Conservation (phyloP, 768 basidiomycete species). For the Lactifluus subvellereus region DNA sequence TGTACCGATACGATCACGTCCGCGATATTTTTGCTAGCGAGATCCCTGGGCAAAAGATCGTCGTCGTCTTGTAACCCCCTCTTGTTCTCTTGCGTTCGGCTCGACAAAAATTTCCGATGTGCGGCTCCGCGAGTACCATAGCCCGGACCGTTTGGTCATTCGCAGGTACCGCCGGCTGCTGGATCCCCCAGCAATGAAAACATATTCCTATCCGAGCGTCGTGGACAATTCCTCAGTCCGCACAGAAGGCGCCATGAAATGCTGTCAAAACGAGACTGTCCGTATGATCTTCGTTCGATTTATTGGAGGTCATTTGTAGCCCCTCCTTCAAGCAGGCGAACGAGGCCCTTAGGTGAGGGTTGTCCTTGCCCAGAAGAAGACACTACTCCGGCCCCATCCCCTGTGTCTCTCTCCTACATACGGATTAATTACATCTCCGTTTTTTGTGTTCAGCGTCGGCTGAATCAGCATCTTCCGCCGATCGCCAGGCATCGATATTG, state of each 20-base stretch:
- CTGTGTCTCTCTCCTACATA: not conserved
- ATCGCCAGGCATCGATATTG: not conserved
- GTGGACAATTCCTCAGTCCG: not conserved
- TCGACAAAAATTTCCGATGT: not conserved
- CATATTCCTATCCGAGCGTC: not conserved
- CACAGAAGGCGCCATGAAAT: not conserved
- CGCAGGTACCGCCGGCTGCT: no score
- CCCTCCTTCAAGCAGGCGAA: not conserved
- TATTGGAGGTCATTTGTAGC: not conserved
- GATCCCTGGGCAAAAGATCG: not conserved
- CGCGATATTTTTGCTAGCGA: not conserved
- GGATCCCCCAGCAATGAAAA: no score
- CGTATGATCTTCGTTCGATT: slow-evolving; percentile 10
- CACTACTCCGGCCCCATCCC: not conserved
- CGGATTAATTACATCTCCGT: not conserved
- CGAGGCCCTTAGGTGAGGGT: not conserved
- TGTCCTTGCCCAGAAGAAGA: not conserved
- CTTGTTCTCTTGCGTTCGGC: not conserved
- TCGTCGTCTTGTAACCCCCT: no score
- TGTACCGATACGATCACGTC: not conserved
- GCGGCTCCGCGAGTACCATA: not conserved
- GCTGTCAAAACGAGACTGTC: not conserved
- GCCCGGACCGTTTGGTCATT: no score
- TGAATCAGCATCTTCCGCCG: not conserved
- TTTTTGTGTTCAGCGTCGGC: not conserved